A percentile compares a stretch with the other conserved stretches of the same genome.
Conservation (phyloP, 768 basidiomycete species). For the Sarcodon aspratus region DNA sequence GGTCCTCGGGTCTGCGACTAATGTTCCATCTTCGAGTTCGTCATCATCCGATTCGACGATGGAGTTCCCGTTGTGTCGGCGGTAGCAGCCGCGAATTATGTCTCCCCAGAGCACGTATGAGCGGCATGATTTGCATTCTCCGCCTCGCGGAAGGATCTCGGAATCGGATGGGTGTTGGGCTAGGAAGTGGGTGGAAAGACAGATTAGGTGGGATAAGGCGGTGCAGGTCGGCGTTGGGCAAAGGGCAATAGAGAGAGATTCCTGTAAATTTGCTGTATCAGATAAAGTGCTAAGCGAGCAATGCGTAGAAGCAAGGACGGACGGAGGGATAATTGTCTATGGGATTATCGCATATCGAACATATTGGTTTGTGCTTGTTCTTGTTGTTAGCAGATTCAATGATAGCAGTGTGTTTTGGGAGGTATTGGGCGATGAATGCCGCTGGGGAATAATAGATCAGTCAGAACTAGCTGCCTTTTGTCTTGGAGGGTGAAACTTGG, state of each 20-base stretch:
- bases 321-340: conserved; percentile 32
- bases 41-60: no score
- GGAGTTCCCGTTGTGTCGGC: conserved; percentile 25
- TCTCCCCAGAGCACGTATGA: conserved; percentile 62
- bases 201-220: conserved; percentile 44
- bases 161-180: conserved; percentile 5
- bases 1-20: no score
- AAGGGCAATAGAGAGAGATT: conserved; percentile 37
- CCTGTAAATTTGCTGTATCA: conserved; percentile 19
- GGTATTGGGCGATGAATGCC: conserved; percentile 28
- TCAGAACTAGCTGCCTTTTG: no score
- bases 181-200: conserved; percentile 41
- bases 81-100: conserved; percentile 48
- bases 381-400: conserved; percentile 17
- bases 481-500: not conserved
- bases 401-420: no score
- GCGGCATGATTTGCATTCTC: conserved; percentile 39
- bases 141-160: conserved; percentile 49
- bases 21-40: no score
- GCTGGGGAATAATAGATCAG: conserved; percentile 16
- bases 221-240: conserved; percentile 42
- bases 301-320: conserved; percentile 11
- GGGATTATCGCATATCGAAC: conserved; percentile 34
- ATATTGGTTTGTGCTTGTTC: conserved; percentile 21
- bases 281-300: not conserved